Evolutionary conservation across 192 early-diverging fungal genomes (phyloP).

Genomic region (Jimgerdemannia lactiflua): DNA sequence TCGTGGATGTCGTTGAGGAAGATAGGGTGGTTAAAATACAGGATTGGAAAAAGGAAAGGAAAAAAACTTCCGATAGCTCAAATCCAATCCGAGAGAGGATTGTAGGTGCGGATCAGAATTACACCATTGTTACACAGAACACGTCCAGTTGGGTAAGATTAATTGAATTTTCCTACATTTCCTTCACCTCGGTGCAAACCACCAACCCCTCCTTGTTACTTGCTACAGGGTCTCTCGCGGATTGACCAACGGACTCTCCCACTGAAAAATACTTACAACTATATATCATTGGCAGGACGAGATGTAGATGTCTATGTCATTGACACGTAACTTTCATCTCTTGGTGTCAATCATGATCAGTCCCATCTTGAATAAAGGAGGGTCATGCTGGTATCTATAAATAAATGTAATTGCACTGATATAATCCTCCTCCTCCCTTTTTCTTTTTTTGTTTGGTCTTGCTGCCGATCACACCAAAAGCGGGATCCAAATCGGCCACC

Average conservation of each 20-base stretch:
- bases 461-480: neutral
- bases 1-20: neutral
- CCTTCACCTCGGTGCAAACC: too few species aligned
- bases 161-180: neutral
- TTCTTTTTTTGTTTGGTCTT: too few species aligned
- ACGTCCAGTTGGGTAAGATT: neutral
- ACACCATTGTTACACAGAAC: neutral
- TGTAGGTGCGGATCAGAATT: neutral
- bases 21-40: neutral
- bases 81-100: neutral
- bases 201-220: neutral
- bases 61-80: neutral
- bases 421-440: too few species aligned
- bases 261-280: constrained; percentile 39
- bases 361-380: neutral
- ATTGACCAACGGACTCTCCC: constrained; percentile 46
- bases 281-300: constrained; percentile 57
- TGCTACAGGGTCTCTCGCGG: constrained; percentile 44
- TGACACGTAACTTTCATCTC: constrained; percentile 41
- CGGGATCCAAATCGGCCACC: constrained; percentile 44
- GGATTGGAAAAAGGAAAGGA: neutral
- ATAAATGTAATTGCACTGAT: too few species aligned
- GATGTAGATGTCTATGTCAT: constrained; percentile 62
- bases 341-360: neutral
- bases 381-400: too few species aligned